These are phyloP conservation scores for Trypanosoma rangeli DNA, from an alignment of 208 protist species.

Conservation along the genomic window DNA sequence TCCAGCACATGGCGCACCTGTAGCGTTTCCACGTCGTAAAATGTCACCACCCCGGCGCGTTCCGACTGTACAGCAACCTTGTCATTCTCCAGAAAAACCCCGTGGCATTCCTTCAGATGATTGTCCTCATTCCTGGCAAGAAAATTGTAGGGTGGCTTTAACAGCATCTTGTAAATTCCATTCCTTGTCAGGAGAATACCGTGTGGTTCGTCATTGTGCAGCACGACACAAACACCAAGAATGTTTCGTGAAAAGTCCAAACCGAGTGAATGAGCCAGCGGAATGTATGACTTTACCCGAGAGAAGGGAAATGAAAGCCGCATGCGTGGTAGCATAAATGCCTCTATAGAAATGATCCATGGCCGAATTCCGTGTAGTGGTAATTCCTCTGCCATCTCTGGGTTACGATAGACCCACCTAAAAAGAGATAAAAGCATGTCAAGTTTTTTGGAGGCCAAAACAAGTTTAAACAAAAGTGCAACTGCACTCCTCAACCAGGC, in stretches of 20 bases:
- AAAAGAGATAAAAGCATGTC: slow-evolving; percentile 52
- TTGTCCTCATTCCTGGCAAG: slow-evolving; percentile 24
- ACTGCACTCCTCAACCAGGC: slow-evolving; percentile 47
- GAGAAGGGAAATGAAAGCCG: slow-evolving; percentile 47
- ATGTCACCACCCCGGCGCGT: slow-evolving; percentile 36
- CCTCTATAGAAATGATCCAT: slow-evolving; percentile 49
- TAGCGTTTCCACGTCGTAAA: slow-evolving; percentile 53
- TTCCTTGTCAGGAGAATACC: slow-evolving; percentile 24
- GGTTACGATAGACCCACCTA: slow-evolving; percentile 51
- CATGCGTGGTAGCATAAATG: slow-evolving; percentile 35
- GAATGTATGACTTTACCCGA: slow-evolving; percentile 42
- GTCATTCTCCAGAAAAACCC: slow-evolving; percentile 50
- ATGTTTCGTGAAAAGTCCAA: slow-evolving; percentile 35
- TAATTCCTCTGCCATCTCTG: slow-evolving; percentile 22
- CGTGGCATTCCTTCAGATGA: slow-evolving; percentile 29
- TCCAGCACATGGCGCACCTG: slow-evolving; percentile 28
- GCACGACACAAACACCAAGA: slow-evolving; percentile 20
- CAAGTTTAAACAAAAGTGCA: slow-evolving; percentile 65
- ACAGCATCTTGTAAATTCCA: slow-evolving; percentile 27
- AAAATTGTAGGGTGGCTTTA: slow-evolving; percentile 30
- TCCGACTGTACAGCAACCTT: slow-evolving; percentile 46
- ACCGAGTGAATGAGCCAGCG: slow-evolving; percentile 45
- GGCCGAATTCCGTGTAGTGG: slow-evolving; percentile 28
- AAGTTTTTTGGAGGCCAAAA: slow-evolving; percentile 48
- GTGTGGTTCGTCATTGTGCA: slow-evolving; percentile 16